Base-by-base conservation (phyloP, 2,329 filamentous ascomycete genomes). In the Ceratocystis lukuohia region DNA sequence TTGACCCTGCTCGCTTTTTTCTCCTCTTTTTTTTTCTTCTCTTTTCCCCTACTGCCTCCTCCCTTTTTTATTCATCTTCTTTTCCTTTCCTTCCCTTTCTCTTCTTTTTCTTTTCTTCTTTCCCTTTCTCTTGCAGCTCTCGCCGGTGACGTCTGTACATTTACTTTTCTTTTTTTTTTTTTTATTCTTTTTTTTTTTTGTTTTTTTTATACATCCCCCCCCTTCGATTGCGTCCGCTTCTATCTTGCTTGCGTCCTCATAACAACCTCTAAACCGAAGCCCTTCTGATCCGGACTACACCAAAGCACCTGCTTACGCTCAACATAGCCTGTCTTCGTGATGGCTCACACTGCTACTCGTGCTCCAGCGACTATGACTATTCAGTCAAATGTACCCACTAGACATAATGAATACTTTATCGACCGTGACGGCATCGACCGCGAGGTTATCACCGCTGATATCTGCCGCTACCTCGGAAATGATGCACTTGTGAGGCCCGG, bases 361-460 rank as follows among this genome's bases (percentile, higher is more conserved):
- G 48, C 53, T 28, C 66, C 56, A 6, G 64, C 62, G 46, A 64
- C 63, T 20, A 66, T 59, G 63, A 30, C 61, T n/a, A 46, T 59
- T 15, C 64, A 64, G 50, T 48, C 65, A n/a, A 25, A 20, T 59
- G 48, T 63, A 30, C 66, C 63, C 28, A 64, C 66, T 8, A 65
- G 66, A 66, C 63, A 68, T 12, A 68, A 66, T 46, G 66, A 68
- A 37, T 65, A 68, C 59, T 66, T 65, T 15, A 65, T 68, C 7
- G 66, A 65, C 33, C 64, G 66, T 30, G 63, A 65, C 56, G 63
- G 66, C 15, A 68, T 66, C 50, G 63, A 68, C 61, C 66, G 66
- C 72, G 88, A 92, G 76, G 88, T 92, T 72, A 91, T 92, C 76
- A 89, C 89, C 69, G 86, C 88, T 74, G 88, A 92, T 75, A 90